phyloP scores from a whole-genome alignment of 2,329 filamentous ascomycete genomes.

The Leptographium procerum region DNA sequence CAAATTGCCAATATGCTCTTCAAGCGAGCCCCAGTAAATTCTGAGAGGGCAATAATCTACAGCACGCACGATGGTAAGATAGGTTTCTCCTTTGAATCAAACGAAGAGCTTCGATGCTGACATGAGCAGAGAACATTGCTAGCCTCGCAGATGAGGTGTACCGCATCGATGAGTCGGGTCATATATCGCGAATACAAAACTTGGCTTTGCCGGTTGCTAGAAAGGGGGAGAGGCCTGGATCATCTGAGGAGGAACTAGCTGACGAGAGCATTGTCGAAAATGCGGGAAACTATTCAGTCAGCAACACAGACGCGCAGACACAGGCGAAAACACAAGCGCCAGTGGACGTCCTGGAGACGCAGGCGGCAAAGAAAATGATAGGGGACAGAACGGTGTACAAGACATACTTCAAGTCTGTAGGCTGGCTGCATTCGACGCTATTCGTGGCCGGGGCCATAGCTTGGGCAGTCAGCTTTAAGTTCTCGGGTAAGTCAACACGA shows the following conservation, averaged over 20 bases:
- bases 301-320: background rate
- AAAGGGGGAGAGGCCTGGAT: background rate
- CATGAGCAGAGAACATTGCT: background rate
- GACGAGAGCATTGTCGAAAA: too few species aligned
- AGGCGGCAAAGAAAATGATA: background rate
- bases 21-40: background rate
- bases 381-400: background rate
- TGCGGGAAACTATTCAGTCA: background rate
- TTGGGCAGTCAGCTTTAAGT: background rate
- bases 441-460: background rate
- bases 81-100: too few species aligned
- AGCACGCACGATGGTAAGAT: background rate
- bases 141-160: background rate
- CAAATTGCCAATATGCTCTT: background rate
- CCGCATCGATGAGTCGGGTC: background rate
- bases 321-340: background rate
- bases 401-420: background rate
- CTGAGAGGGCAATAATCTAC: background rate
- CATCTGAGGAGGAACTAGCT: too few species aligned
- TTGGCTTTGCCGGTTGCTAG: background rate
- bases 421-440: background rate
- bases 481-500: background rate
- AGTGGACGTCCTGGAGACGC: background rate
- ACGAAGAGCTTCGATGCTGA: background rate
- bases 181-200: background rate